Base-by-base conservation (phyloP, 129 eudicot genomes). In the Gnaphalium uliginosum region DNA sequence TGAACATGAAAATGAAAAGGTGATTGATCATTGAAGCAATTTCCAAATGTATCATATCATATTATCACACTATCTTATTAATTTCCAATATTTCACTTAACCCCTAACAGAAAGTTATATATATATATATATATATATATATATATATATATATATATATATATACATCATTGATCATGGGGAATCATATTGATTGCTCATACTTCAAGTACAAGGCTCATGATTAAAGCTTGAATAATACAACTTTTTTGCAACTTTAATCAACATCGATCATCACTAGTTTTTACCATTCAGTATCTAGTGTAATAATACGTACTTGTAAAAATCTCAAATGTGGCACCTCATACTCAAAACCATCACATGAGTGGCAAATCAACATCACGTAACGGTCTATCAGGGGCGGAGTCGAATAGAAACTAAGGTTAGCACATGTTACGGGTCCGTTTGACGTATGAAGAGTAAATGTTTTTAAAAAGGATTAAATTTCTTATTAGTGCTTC, bases 151-250 rank as follows among this genome's bases (percentile, higher is more conserved):
- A n/a, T n/a, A n/a, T n/a, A n/a, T n/a, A n/a, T 58, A 30, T 62
- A 30, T 61, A 76, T 77, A 69, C 29, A 60, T 50, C n/a, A 14
- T 69, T n/a, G 23, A 43, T 48, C 18, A 14, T 60, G 25, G 32
- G 53, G 76, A 78, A 78, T 78, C 76, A 78, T 62, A n/a, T 27
- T 69, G 71, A 59, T 69, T 70, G 81, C 54, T 60, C 76, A 69
- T 27, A 78, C 81, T 78, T 78, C 64, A 78, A 78, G 81, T 78
- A 78, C 81, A 78, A 78, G 81, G 29, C 71, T 78, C 70, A 78
- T 69, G 71, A 78, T 78, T 69, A 59, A 78, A 78, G 81, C 19
- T 78, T 78, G 2, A 75, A 78, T 78, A 69, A 78, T 78, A 63
- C 70, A 78, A 21, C 81, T 77, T 77, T n/a, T 77, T 68, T 69